Evolutionary conservation across 805 yeast genomes (phyloP).

Genomic region (Candida incommunis): DNA sequence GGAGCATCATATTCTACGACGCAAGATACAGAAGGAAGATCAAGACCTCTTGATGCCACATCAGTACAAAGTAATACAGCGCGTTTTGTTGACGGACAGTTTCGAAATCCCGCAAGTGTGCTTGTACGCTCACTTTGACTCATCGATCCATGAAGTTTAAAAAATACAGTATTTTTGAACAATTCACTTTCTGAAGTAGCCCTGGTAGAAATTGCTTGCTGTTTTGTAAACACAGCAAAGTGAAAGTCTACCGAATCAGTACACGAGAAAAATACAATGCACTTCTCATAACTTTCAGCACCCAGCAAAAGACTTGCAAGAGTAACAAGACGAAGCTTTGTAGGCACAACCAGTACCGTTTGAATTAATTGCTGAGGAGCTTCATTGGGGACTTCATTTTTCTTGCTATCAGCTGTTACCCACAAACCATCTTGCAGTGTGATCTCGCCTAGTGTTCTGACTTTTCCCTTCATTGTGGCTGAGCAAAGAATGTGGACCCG

Average conservation of each 20-base stretch:
- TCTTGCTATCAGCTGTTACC: conserved; percentile 31
- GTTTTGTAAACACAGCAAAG: conserved; percentile 47
- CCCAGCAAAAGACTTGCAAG: conserved; percentile 44
- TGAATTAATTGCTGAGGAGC: conserved; percentile 91
- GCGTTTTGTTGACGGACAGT: conserved; percentile 28
- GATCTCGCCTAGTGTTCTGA: conserved; percentile 65
- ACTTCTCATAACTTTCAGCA: conserved; percentile 13
- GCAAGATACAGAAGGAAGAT: conserved; percentile 70
- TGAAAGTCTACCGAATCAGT: conserved; percentile 96
- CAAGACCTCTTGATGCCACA: conserved; percentile 95
- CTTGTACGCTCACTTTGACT: conserved; percentile 72
- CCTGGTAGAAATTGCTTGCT: not conserved
- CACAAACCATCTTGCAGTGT: conserved; percentile 62
- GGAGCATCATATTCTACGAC: conserved; percentile 95
- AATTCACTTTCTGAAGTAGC: not conserved
- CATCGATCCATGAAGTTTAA: conserved; percentile 81
- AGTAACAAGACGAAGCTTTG: conserved; percentile 77
- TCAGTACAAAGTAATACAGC: conserved; percentile 84
- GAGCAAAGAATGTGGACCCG: conserved; percentile 80
- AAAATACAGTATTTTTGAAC: conserved; percentile 30
- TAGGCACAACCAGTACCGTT: conserved; percentile 73
- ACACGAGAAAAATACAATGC: conserved; percentile 79
- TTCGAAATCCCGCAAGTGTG: conserved; percentile 48
- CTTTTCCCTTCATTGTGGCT: conserved; percentile 80
- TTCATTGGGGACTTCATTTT: conserved; percentile 16